phyloP scores from a whole-genome alignment of 2,329 filamentous ascomycete species.

The Verticillium isaacii region DNA sequence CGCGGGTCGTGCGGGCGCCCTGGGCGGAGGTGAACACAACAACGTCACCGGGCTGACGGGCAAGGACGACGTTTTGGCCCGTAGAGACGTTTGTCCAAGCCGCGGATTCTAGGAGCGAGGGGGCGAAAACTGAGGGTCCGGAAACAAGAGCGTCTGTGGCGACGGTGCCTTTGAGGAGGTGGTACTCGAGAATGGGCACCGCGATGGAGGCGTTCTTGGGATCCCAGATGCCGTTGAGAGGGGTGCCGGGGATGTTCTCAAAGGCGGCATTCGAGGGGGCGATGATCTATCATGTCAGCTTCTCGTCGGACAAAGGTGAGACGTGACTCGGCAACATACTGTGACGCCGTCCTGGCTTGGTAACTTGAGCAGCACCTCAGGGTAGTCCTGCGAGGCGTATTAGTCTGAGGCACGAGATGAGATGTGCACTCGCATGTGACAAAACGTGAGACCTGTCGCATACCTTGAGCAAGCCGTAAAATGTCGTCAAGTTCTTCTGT shows the following conservation, averaged over 20 bases:
- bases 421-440: not conserved
- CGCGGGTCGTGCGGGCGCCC: slow-evolving; percentile 36
- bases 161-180: slow-evolving; percentile 52
- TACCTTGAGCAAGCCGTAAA: slow-evolving; percentile 38
- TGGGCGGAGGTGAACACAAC: slow-evolving; percentile 33
- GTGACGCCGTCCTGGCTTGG: slow-evolving; percentile 39
- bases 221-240: slow-evolving; percentile 40
- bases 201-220: slow-evolving; percentile 38
- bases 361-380: slow-evolving; percentile 37
- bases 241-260: slow-evolving; percentile 46
- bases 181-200: slow-evolving; percentile 53
- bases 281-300: slow-evolving; percentile 34
- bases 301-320: not conserved
- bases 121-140: slow-evolving; percentile 32
- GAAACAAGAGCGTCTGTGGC: slow-evolving; percentile 27
- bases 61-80: slow-evolving; percentile 43
- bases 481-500: slow-evolving; percentile 37
- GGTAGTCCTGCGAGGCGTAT: slow-evolving; percentile 34
- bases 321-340: slow-evolving; percentile 21
- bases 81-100: slow-evolving; percentile 43
- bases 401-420: not conserved
- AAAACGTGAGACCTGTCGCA: not conserved
- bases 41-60: slow-evolving; percentile 34
- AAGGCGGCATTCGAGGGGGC: slow-evolving; percentile 56
- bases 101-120: slow-evolving; percentile 36